Evolutionary conservation across 2,329 filamentous ascomycete genomes (phyloP).

Genomic region (Alternaria consortialis): DNA sequence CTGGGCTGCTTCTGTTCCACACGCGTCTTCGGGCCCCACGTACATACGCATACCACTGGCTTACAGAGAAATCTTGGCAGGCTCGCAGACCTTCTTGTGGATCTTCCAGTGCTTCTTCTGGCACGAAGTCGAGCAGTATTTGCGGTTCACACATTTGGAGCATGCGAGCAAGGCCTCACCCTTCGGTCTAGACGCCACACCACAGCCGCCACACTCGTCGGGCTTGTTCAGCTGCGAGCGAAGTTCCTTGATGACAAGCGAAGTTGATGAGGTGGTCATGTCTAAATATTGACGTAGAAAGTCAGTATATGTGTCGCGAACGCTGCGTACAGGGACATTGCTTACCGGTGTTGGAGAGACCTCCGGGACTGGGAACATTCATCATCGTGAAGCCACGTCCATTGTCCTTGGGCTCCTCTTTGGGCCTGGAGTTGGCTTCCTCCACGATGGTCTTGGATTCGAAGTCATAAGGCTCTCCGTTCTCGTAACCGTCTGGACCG

Average conservation of each 20-base stretch:
- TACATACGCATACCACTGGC: not conserved
- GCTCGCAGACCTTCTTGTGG: conserved; percentile 43
- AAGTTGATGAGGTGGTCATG: conserved; percentile 20
- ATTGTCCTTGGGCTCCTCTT: not conserved
- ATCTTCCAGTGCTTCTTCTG: conserved; percentile 45
- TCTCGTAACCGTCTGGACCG: conserved; percentile 24
- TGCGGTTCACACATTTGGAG: conserved; percentile 34
- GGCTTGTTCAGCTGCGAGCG: conserved; percentile 24
- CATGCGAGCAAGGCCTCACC: conserved; percentile 31
- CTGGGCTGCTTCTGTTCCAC: not conserved
- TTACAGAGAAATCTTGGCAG: not conserved
- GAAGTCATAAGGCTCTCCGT: conserved; percentile 32
- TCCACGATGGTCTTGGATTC: conserved; percentile 25
- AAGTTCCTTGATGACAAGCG: conserved; percentile 30
- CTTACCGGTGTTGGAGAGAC: conserved; percentile 22
- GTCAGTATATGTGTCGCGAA: not conserved
- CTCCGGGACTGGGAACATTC: conserved; percentile 24
- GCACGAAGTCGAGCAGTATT: conserved; percentile 42
- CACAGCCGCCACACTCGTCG: conserved; percentile 25
- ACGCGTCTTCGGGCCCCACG: not conserved
- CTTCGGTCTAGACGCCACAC: not conserved
- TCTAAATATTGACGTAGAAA: not conserved
- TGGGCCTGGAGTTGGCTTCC: conserved; percentile 10
- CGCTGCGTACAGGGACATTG: not conserved
- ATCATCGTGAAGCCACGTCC: conserved; percentile 9